Evolutionary conservation across 352 stramenopile species (phyloP).

Genomic region (Pythium rishiriense): DNA sequence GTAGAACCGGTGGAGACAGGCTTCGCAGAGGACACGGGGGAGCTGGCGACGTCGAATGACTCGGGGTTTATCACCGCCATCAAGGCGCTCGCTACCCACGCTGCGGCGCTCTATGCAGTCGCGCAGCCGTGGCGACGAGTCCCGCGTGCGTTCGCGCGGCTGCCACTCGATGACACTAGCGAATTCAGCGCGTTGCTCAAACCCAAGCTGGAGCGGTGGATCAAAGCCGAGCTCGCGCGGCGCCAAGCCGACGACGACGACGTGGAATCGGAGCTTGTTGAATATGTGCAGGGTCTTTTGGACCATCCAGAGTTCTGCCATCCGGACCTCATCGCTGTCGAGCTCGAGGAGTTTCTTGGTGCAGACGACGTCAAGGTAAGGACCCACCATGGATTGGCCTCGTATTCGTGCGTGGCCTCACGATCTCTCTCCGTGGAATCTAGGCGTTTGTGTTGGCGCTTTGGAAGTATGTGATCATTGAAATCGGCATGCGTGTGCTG

Average conservation of each 20-base stretch:
- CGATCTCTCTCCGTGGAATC: not conserved
- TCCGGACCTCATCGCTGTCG: slow-evolving; percentile 57
- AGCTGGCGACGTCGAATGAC: not conserved
- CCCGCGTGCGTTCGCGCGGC: slow-evolving; percentile 39
- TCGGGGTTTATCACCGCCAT: slow-evolving; percentile 26
- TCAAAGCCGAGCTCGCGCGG: slow-evolving; percentile 47
- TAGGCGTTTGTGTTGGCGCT: slow-evolving; percentile 67
- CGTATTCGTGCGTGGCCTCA: not conserved
- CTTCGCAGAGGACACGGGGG: not conserved
- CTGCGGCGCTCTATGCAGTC: slow-evolving; percentile 39
- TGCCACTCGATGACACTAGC: slow-evolving; percentile 27
- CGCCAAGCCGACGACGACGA: slow-evolving; percentile 24
- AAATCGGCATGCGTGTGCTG: slow-evolving; percentile 45
- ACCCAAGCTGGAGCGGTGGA: slow-evolving; percentile 38
- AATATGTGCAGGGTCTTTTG: slow-evolving; percentile 65
- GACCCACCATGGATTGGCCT: not conserved
- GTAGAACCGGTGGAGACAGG: not conserved
- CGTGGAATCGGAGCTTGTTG: slow-evolving; percentile 59
- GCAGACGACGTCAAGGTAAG: slow-evolving; percentile 8
- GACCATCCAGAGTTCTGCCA: slow-evolving; percentile 73
- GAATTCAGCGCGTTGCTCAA: slow-evolving; percentile 19
- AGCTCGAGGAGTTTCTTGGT: slow-evolving; percentile 75
- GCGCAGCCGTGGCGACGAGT: slow-evolving; percentile 55
- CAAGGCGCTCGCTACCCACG: slow-evolving; percentile 24
- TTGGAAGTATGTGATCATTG: slow-evolving; percentile 75